phyloP scores from a whole-genome alignment of 176 grass and related monocot genomes.

The Areca catechu region DNA sequence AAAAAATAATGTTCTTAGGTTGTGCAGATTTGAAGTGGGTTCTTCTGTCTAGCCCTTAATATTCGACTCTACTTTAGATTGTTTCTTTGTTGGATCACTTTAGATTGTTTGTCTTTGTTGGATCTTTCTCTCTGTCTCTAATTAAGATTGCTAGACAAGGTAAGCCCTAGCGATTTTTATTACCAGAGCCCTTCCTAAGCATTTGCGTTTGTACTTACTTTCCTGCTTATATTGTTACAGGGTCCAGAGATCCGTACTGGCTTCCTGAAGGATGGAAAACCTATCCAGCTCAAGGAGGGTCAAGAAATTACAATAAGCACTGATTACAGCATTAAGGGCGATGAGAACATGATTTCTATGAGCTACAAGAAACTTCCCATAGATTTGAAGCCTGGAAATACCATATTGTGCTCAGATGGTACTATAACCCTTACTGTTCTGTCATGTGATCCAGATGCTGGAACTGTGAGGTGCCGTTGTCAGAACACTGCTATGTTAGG shows the following conservation, averaged over 20 bases:
- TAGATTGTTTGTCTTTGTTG: too few relatives aligned
- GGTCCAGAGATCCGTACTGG: slow-evolving; percentile 93
- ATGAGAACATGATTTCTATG: slow-evolving; percentile 68
- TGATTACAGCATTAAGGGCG: slow-evolving; percentile 82
- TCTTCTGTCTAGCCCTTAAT: too few relatives aligned
- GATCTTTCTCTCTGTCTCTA: too few relatives aligned
- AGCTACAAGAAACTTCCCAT: slow-evolving; percentile 93
- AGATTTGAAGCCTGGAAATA: slow-evolving; percentile 79
- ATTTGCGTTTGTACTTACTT: background rate
- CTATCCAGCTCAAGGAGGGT: slow-evolving; percentile 73
- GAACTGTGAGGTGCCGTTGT: slow-evolving; percentile 80
- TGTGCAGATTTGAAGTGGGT: too few relatives aligned
- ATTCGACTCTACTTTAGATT: too few relatives aligned
- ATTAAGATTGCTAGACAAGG: too few relatives aligned
- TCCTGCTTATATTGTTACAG: slow-evolving; percentile 18
- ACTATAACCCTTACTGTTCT: slow-evolving; percentile 72
- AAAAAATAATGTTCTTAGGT: too few relatives aligned
- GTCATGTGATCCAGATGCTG: slow-evolving; percentile 66
- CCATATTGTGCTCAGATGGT: slow-evolving; percentile 79
- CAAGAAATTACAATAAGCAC: slow-evolving; percentile 78
- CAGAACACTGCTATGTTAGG: slow-evolving; percentile 77
- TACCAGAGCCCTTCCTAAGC: too few relatives aligned
- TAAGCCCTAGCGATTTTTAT: too few relatives aligned
- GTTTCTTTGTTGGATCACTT: too few relatives aligned
- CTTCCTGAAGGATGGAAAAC: slow-evolving; percentile 82